Conservation (phyloP, 441 rosid genomes). For the Pelargonium myrrhifolium region DNA sequence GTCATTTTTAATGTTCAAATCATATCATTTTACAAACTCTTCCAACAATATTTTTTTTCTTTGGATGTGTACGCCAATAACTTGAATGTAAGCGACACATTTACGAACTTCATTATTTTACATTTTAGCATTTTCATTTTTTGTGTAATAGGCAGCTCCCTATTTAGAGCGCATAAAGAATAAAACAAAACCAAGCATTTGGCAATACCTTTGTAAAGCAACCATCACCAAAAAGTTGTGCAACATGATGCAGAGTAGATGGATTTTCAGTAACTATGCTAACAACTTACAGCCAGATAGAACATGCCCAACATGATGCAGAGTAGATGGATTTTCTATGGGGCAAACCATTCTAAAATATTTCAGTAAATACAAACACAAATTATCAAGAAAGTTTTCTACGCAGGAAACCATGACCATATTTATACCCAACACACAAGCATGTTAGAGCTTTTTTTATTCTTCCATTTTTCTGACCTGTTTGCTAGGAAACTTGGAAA, state of each 20-base stretch:
- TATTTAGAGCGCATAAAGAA: neutral
- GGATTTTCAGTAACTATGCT: slow-evolving; percentile 65
- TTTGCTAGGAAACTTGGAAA: neutral
- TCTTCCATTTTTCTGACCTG: neutral
- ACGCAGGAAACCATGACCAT: neutral
- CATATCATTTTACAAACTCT: too few species aligned
- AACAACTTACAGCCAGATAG: slow-evolving; percentile 52
- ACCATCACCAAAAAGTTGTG: slow-evolving; percentile 38
- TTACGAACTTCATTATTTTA: too few species aligned
- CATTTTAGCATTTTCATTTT: too few species aligned
- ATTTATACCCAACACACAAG: slow-evolving; percentile 1
- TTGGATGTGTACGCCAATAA: too few species aligned
- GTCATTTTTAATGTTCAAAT: too few species aligned
- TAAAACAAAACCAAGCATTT: neutral
- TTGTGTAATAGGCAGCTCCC: too few species aligned
- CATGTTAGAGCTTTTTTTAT: neutral
- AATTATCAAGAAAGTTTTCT: slow-evolving; percentile 11
- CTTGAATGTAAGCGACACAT: too few species aligned
- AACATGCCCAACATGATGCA: slow-evolving; percentile 62
- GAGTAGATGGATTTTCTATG: slow-evolving; percentile 59
- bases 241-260: slow-evolving; percentile 84
- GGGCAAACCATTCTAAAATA: slow-evolving; percentile 74
- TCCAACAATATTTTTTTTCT: too few species aligned
- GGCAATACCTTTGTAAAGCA: slow-evolving; percentile 59
- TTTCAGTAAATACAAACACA: slow-evolving; percentile 12